phyloP scores from a whole-genome alignment of 257 asterid genomes.

The Linaria vulgaris region DNA sequence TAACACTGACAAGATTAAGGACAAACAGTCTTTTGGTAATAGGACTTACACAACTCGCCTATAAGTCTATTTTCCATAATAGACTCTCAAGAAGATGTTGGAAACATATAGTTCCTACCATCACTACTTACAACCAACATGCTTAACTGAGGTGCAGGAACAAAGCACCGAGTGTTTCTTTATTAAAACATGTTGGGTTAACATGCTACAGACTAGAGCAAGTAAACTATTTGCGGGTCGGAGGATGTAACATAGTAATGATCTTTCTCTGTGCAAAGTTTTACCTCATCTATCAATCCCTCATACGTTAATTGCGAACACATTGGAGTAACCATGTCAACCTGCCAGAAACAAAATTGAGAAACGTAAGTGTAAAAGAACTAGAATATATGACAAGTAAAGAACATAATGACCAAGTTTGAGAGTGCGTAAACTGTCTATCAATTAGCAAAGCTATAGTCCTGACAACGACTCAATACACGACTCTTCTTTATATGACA shows the following conservation, averaged over 20 bases:
- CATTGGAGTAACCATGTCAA: slow-evolving; percentile 99
- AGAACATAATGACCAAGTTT: background rate
- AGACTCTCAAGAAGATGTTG: slow-evolving; percentile 19
- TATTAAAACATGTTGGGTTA: background rate
- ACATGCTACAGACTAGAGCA: background rate
- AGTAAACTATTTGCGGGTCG: background rate
- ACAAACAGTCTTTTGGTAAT: slow-evolving; percentile 9
- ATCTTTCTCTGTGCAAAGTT: slow-evolving; percentile 2
- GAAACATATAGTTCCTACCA: slow-evolving; percentile 1
- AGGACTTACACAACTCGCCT: slow-evolving; percentile 4
- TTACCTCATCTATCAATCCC: slow-evolving; percentile 96
- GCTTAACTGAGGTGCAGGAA: background rate
- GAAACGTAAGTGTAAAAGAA: slow-evolving; percentile 22
- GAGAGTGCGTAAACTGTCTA: background rate
- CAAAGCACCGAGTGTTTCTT: background rate
- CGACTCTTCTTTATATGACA: background rate
- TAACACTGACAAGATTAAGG: slow-evolving; percentile 20
- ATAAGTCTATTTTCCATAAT: slow-evolving; percentile 6
- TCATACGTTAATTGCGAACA: slow-evolving; percentile 89
- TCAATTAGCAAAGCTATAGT: background rate
- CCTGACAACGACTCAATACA: slow-evolving; percentile 13
- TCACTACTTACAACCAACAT: too few relatives aligned
- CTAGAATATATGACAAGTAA: background rate
- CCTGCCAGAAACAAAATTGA: slow-evolving; percentile 58
- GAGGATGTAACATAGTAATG: background rate